phyloP scores from a whole-genome alignment of 257 asterid species.

The Eucommia ulmoides region DNA sequence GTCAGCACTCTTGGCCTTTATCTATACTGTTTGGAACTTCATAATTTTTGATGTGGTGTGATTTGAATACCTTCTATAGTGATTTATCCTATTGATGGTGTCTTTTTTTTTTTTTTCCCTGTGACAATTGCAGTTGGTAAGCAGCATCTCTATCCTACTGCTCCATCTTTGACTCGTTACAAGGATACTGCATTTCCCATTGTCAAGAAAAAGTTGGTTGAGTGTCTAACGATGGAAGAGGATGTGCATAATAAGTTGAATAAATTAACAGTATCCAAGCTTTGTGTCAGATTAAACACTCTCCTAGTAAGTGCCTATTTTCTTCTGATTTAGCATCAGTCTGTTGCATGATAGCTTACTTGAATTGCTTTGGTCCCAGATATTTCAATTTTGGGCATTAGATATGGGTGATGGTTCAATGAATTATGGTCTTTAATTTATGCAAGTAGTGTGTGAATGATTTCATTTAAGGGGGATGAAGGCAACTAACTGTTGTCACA shows the following conservation, averaged over 20 bases:
- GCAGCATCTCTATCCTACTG: slow-evolving; percentile 59
- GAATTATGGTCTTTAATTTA: not conserved
- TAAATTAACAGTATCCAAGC: slow-evolving; percentile 64
- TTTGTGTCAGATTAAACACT: slow-evolving; percentile 84
- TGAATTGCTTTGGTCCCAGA: not conserved
- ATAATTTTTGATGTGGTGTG: slow-evolving; percentile 1
- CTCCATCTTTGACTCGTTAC: slow-evolving; percentile 91
- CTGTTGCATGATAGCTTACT: not conserved
- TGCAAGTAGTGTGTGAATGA: not conserved
- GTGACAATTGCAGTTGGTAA: slow-evolving; percentile 56
- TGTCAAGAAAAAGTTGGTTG: slow-evolving; percentile 58
- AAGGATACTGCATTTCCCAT: slow-evolving; percentile 78
- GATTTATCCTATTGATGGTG: slow-evolving; percentile 9
- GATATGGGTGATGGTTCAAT: not conserved
- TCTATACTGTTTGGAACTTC: too few species aligned
- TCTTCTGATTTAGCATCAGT: slow-evolving; percentile 14
- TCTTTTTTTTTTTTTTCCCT: too few species aligned
- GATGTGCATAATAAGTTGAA: slow-evolving; percentile 48
- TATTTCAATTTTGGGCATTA: not conserved
- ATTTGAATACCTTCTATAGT: slow-evolving; percentile 3
- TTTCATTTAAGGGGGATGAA: not conserved
- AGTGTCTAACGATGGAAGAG: slow-evolving; percentile 42
- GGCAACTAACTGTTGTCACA: too few species aligned
- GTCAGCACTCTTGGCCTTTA: too few species aligned
- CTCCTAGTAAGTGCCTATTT: slow-evolving; percentile 53